Evolutionary conservation across 2,329 filamentous ascomycete genomes (phyloP).

Genomic region (Aureobasidium sp.): DNA sequence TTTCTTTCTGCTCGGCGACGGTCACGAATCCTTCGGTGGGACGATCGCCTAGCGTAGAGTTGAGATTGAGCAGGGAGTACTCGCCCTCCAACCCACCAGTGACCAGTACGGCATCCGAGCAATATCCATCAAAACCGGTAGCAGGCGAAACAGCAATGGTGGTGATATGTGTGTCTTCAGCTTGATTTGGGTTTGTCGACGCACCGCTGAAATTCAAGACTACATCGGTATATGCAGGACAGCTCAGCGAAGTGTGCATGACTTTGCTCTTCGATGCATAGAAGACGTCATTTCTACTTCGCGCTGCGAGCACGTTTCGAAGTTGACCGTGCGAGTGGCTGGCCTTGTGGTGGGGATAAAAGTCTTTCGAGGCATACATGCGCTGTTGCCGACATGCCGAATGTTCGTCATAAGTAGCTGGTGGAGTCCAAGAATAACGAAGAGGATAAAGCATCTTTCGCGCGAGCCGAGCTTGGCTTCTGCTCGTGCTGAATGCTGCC

Average conservation of each 20-base stretch:
- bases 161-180: constrained; percentile 39
- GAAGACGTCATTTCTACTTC: constrained; percentile 46
- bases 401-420: background rate
- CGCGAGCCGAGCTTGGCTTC: constrained; percentile 20
- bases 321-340: constrained; percentile 52
- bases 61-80: constrained; percentile 42
- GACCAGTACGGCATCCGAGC: constrained; percentile 39
- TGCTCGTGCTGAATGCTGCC: constrained; percentile 21
- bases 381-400: constrained; percentile 9
- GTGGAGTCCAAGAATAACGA: constrained; percentile 3
- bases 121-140: constrained; percentile 11
- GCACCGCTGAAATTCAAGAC: constrained; percentile 41
- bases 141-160: constrained; percentile 38
- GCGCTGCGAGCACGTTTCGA: constrained; percentile 48
- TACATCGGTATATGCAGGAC: constrained; percentile 31
- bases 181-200: constrained; percentile 28
- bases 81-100: constrained; percentile 51
- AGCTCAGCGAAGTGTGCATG: constrained; percentile 40
- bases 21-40: constrained; percentile 40
- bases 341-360: constrained; percentile 35
- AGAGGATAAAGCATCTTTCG: constrained; percentile 23
- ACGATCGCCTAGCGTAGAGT: constrained; percentile 25
- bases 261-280: constrained; percentile 43
- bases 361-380: constrained; percentile 23
- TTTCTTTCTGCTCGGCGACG: constrained; percentile 44